Evolutionary conservation across 176 grass and related monocot genomes (phyloP).

Genomic region (Thinopyrum elongatum): DNA sequence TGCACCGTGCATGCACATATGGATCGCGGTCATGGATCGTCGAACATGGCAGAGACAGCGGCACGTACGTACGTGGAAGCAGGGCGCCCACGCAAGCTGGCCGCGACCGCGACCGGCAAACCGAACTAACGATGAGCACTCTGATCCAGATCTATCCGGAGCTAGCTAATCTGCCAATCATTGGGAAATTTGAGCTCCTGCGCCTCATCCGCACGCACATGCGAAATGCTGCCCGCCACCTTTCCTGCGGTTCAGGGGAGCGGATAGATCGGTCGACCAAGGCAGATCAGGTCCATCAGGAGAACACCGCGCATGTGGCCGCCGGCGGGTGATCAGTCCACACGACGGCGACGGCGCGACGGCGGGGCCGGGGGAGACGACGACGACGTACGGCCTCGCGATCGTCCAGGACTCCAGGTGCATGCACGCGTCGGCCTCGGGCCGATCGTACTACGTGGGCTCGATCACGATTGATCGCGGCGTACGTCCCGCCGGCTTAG

Average conservation of each 20-base stretch:
- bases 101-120: conserved; percentile 17
- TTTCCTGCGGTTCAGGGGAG: not conserved
- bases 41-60: conserved; percentile 43
- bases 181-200: not conserved
- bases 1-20: not conserved
- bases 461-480: not conserved
- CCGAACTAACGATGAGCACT: not conserved
- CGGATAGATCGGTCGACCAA: not conserved
- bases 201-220: not conserved
- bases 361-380: not conserved
- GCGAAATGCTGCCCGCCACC: not conserved
- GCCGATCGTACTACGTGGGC: not conserved
- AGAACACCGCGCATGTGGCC: not conserved
- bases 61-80: not conserved
- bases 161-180: not conserved
- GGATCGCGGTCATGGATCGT: not conserved
- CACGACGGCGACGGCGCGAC: not conserved
- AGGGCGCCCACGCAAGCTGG: conserved; percentile 23
- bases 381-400: not conserved
- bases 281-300: not conserved
- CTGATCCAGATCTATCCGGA: not conserved
- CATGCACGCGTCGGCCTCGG: not conserved
- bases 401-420: not conserved
- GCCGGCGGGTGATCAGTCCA: not conserved
- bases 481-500: not conserved